Conservation (phyloP, 768 basidiomycete genomes). For the Sporobolomyces phaffii region DNA sequence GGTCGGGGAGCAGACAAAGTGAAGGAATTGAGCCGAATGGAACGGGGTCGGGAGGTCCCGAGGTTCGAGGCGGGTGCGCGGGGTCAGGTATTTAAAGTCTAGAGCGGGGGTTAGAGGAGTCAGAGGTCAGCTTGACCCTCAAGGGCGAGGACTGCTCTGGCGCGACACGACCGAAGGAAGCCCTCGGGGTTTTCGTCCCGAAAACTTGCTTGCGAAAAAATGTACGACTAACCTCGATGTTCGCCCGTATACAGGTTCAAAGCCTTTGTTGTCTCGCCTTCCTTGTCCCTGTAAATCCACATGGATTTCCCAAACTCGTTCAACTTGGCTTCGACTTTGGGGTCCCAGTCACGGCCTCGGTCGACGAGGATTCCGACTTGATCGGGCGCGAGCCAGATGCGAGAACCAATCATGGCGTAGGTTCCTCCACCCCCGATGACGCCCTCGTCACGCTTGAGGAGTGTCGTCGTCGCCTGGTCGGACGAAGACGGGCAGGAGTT, state of each 20-base stretch:
- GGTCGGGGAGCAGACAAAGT: constrained; percentile 78
- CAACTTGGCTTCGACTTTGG: constrained; percentile 55
- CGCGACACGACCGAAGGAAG: constrained; percentile 8
- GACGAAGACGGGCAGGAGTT: neutral
- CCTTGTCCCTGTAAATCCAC: constrained; percentile 68
- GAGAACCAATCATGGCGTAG: constrained; percentile 62
- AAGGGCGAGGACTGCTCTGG: too few species aligned
- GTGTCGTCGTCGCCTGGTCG: neutral
- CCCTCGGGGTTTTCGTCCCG: neutral
- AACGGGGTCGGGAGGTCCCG: constrained; percentile 60
- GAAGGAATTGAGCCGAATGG: constrained; percentile 55
- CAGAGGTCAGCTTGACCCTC: neutral
- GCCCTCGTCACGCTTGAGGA: constrained; percentile 9
- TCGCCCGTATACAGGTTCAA: constrained; percentile 71
- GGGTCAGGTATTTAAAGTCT: constrained; percentile 70
- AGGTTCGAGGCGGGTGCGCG: constrained; percentile 65
- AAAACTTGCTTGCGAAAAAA: constrained; percentile 6
- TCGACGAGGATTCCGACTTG: constrained; percentile 78
- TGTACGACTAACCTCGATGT: constrained; percentile 55
- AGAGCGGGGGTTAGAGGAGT: neutral
- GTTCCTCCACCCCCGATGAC: constrained; percentile 85
- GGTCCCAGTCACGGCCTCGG: constrained; percentile 68
- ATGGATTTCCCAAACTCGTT: constrained; percentile 63
- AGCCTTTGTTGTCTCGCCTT: constrained; percentile 62
- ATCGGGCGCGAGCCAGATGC: constrained; percentile 68